Evolutionary conservation across 2,329 filamentous ascomycete species (phyloP).

Genomic region (Cytospora leucostoma): DNA sequence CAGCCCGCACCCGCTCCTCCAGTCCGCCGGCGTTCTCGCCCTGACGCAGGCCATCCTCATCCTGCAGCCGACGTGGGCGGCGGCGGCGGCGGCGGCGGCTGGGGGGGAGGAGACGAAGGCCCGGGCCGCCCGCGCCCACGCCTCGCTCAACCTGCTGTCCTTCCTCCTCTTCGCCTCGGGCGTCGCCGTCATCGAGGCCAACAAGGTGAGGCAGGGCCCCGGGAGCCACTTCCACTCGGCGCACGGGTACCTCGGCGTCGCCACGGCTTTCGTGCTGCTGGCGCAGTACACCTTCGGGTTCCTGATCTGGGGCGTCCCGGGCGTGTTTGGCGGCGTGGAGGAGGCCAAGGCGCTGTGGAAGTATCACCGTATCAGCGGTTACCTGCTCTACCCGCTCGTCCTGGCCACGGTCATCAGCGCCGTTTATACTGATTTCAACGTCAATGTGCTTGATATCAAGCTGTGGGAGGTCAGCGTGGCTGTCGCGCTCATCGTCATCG

Average conservation of each 20-base stretch:
- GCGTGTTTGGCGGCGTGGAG: constrained; percentile 74
- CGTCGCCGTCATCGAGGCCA: constrained; percentile 74
- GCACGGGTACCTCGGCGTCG: constrained; percentile 81
- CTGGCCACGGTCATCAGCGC: constrained; percentile 75
- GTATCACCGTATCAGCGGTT: constrained; percentile 80
- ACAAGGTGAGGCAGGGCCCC: constrained; percentile 59
- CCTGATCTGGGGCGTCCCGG: constrained; percentile 76
- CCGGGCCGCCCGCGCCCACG: constrained; percentile 48
- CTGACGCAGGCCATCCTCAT: constrained; percentile 79
- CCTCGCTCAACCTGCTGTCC: constrained; percentile 66
- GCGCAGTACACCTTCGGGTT: constrained; percentile 79
- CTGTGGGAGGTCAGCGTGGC: constrained; percentile 75
- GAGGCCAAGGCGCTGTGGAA: constrained; percentile 85
- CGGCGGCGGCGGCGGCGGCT: too few species aligned
- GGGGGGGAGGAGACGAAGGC: constrained; percentile 77
- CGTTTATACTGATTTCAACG: constrained; percentile 74
- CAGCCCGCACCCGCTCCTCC: constrained; percentile 80
- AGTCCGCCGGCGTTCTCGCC: constrained; percentile 68
- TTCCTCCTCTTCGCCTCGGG: constrained; percentile 64
- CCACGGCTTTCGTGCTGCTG: constrained; percentile 68
- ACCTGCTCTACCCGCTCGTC: constrained; percentile 69
- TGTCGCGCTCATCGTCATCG: constrained; percentile 65
- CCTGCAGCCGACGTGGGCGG: constrained; percentile 82
- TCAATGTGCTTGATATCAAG: constrained; percentile 68
- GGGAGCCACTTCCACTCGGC: constrained; percentile 75